Evolutionary conservation across 106 monocot species (phyloP).

Genomic region (Dendrobium huoshanense): DNA sequence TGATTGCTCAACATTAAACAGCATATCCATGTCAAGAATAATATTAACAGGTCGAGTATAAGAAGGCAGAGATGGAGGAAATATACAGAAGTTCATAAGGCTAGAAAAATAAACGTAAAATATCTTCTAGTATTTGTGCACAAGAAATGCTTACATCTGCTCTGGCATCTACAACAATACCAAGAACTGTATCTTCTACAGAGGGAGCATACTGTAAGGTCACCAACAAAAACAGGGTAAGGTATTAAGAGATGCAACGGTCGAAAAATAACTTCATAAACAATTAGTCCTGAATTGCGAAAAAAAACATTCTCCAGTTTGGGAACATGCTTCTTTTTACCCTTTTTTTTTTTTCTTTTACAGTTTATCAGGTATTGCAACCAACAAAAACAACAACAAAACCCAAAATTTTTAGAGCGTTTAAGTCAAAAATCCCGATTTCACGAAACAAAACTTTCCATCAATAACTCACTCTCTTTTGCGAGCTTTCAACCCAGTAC

Average conservation of each 20-base stretch:
- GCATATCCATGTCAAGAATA: not conserved
- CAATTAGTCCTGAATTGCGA: not conserved
- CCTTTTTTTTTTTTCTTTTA: not conserved
- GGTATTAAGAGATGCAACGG: not conserved
- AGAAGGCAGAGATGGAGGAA: not conserved
- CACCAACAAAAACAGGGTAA: not conserved
- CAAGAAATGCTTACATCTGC: conserved; percentile 47
- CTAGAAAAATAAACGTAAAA: not conserved
- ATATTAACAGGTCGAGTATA: not conserved
- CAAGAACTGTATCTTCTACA: conserved; percentile 68
- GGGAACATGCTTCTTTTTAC: not conserved
- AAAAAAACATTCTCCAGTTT: not conserved
- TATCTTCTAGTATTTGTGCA: not conserved
- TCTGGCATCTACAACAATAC: conserved; percentile 77
- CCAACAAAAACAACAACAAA: not conserved
- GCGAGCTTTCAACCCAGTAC: conserved; percentile 90
- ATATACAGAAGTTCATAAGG: not conserved
- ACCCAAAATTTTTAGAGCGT: not conserved
- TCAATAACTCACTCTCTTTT: conserved; percentile 65
- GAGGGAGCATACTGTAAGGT: conserved; percentile 63
- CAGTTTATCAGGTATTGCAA: too few species aligned
- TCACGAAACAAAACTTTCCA: not conserved
- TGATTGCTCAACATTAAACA: not conserved
- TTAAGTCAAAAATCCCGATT: not conserved
- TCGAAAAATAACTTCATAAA: not conserved